Evolutionary conservation across 2,329 filamentous ascomycete species (phyloP), one percentile per base, ranked within the genome.

Genomic region (Cladosporium sp.): DNA sequence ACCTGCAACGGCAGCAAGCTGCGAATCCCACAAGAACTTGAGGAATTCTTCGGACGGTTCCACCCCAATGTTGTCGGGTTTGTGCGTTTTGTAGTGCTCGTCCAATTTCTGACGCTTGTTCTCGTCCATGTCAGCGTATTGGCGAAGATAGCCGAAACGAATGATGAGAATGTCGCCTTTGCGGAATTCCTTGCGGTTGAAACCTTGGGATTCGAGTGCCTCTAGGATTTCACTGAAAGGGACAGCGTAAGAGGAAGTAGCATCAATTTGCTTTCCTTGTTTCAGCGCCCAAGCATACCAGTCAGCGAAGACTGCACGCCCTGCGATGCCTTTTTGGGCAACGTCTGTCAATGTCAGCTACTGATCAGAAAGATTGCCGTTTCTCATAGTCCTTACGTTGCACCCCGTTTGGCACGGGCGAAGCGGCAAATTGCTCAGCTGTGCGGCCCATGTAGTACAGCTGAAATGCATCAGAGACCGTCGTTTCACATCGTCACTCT

Each of bases 391-490:
- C 1, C 28, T 56, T 56, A 57, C 53, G 53, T 23, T 57, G 53
- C 28, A 57, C 53, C 5, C 53, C 53, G n/a, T 57, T 57, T 30
- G 53, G 53, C 21, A 21, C 32, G 25, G 53, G 30, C 5, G 53
- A 57, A 32, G 28, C n/a, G 8, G 53, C 53, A 10, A 57, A 57
- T 30, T 48, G 23, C 34, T 59, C 43, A 26, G 43, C 36, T 21
- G 57, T 59, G 13, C 57, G 57, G 21, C 57, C 57, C 36, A 46
- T 59, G 57, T 30, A 59, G 69, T 78, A 79, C 28, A 70, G 66
- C 51, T 53, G n/a, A 6, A 18, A 26, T 11, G 8, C 1, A n/a
- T 53, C 16, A 53, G 18, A 43, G 7, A 43, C 18, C 36, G 3
- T 0, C 1, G 18, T 43, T 18, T n/a, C 36, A n/a, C 3, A n/a